A percentile compares a stretch with the other conserved stretches of the same genome.
Conservation (phyloP, 805 yeast species). For the Scheffersomyces coipomensis region DNA sequence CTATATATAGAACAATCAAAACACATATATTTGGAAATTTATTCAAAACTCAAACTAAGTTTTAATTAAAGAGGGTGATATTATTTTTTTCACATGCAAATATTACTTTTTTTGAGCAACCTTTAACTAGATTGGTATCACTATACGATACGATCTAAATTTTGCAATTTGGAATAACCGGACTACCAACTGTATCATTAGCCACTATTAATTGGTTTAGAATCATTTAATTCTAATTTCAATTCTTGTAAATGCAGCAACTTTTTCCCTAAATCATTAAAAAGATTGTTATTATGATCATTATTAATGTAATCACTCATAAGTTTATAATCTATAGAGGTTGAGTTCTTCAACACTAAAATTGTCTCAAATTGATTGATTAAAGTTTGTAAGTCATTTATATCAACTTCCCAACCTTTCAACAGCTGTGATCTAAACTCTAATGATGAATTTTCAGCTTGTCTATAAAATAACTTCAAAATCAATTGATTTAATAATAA, state of each 20-base stretch:
- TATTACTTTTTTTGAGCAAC: no score
- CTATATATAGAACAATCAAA: no score
- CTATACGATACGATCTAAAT: no score
- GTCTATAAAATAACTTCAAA: constrained; percentile 30
- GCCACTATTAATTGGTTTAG: no score
- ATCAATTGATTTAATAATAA: constrained; percentile 55
- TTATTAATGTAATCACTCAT: background rate
- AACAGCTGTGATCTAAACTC: constrained; percentile 18
- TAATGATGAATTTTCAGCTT: constrained; percentile 26
- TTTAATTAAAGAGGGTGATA: no score
- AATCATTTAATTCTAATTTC: background rate
- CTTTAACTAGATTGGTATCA: no score
- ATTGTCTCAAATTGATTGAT: constrained; percentile 26
- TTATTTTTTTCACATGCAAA: no score
- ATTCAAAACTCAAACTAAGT: no score
- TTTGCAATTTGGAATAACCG: no score
- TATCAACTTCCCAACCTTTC: constrained; percentile 26
- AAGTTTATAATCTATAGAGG: constrained; percentile 1
- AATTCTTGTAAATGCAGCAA: constrained; percentile 13
- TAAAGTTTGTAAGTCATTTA: constrained; percentile 15
- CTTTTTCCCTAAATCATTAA: constrained; percentile 14
- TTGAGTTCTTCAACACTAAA: constrained; percentile 10
- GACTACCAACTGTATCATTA: no score
- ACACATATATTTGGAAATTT: no score
- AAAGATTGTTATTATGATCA: constrained; percentile 1